These are phyloP conservation scores for Fusarium sp. DNA, from an alignment of 2,329 filamentous ascomycete genomes.

Conservation along the genomic window DNA sequence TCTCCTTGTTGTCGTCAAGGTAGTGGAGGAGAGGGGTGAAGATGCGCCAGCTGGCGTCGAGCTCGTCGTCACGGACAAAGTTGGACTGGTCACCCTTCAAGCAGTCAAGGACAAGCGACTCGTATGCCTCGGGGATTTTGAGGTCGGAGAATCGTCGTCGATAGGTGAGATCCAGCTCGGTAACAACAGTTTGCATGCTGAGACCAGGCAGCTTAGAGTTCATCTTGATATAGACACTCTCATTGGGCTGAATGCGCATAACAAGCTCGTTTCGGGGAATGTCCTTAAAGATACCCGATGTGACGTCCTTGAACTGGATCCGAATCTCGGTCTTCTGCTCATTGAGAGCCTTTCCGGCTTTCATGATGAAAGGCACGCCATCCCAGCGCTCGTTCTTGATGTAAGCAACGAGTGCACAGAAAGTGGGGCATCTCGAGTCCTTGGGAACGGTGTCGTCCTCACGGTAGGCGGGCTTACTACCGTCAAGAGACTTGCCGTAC, in stretches of 20 bases:
- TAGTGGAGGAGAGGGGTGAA: constrained; percentile 98
- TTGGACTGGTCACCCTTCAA: constrained; percentile 99
- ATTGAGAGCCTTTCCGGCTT: constrained; percentile 98
- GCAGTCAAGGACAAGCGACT: constrained; percentile 95
- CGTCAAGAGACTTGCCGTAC: constrained; percentile 95
- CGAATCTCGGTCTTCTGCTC: constrained; percentile 99
- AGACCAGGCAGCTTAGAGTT: constrained; percentile 98
- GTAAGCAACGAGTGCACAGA: constrained; percentile 95
- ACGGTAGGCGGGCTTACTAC: constrained; percentile 96
- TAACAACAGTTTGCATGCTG: constrained; percentile 99
- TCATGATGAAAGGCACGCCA: constrained; percentile 98
- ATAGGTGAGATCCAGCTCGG: constrained; percentile 98
- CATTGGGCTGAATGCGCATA: constrained; percentile 98
- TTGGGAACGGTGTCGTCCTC: constrained; percentile 98
- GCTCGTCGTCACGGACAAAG: constrained; percentile 96
- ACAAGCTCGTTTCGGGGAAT: constrained; percentile 99
- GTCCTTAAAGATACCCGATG: constrained; percentile 99
- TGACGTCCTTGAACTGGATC: constrained; percentile 99
- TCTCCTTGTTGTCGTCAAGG: constrained; percentile 99
- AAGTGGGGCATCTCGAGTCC: constrained; percentile 96
- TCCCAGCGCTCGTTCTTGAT: constrained; percentile 99
- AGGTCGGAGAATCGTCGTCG: constrained; percentile 97
- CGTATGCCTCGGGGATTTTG: constrained; percentile 99
- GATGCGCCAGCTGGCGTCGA: constrained; percentile 98
- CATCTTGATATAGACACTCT: constrained; percentile 99